Evolutionary conservation across 257 asterid species (phyloP).

Genomic region (Lycium ferocissimum): DNA sequence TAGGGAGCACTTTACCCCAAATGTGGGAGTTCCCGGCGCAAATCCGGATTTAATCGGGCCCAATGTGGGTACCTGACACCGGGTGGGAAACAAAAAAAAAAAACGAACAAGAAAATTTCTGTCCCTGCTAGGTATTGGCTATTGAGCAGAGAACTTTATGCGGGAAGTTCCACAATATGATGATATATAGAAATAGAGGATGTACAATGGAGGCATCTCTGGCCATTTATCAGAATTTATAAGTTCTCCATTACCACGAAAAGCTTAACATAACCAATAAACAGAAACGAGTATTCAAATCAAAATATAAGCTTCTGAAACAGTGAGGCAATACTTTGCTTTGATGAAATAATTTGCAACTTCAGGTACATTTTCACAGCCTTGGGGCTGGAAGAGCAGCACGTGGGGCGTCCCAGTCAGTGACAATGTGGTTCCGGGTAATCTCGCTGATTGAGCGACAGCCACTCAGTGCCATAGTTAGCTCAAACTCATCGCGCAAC

Average conservation of each 20-base stretch:
- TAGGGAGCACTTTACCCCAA: too few species aligned
- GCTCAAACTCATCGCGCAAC: slow-evolving; percentile 90
- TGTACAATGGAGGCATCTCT: slow-evolving; percentile 30
- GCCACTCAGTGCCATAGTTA: slow-evolving; percentile 94
- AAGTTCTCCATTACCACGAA: neutral
- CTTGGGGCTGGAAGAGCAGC: slow-evolving; percentile 57
- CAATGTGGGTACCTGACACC: too few species aligned
- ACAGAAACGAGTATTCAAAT: slow-evolving; percentile 31
- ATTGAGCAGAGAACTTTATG: neutral
- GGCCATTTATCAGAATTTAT: slow-evolving; percentile 27
- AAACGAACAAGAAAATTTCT: neutral
- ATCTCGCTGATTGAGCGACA: slow-evolving; percentile 80
- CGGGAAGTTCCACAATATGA: neutral
- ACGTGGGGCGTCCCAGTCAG: slow-evolving; percentile 81
- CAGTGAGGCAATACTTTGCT: slow-evolving; percentile 25
- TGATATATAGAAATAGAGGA: slow-evolving; percentile 26
- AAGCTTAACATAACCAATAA: neutral
- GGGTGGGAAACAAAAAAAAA: neutral
- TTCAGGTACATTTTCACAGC: slow-evolving; percentile 50
- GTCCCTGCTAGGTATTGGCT: neutral
- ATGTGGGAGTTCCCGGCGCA: too few species aligned
- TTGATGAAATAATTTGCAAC: neutral
- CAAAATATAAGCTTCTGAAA: slow-evolving; percentile 36
- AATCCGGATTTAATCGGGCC: too few species aligned
- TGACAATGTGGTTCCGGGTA: slow-evolving; percentile 74